Evolutionary conservation across 148 eudicot species (phyloP).

Genomic region (Chenopodium quinoa): DNA sequence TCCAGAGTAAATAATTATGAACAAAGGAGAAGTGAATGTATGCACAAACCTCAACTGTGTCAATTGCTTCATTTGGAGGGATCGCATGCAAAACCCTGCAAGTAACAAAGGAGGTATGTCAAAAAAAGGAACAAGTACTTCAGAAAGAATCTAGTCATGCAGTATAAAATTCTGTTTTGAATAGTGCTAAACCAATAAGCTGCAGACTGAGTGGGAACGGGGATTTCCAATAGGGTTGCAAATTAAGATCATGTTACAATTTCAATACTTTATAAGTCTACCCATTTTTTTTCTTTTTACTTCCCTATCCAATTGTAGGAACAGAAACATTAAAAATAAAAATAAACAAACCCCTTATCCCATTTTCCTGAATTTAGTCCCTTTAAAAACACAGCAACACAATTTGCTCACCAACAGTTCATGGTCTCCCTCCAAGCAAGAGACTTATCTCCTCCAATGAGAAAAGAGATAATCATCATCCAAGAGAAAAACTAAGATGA

Average conservation of each 20-base stretch:
- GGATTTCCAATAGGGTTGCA: no score
- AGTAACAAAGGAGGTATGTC: neutral
- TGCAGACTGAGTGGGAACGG: neutral
- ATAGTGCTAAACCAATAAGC: neutral
- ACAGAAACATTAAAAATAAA: no score
- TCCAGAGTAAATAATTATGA: neutral
- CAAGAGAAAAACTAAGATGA: neutral
- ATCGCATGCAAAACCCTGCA: conserved; percentile 93
- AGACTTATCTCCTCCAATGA: neutral
- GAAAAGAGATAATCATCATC: neutral
- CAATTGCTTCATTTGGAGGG: conserved; percentile 94
- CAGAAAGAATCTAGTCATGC: neutral
- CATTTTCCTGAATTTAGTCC: neutral
- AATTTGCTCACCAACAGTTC: no score
- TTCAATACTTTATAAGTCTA: no score
- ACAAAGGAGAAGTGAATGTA: neutral
- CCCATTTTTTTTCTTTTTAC: no score
- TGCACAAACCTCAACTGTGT: conserved; percentile 87
- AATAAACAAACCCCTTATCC: no score
- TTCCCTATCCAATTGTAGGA: no score
- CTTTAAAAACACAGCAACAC: no score
- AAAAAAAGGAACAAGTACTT: neutral
- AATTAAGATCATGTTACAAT: no score
- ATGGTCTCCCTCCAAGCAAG: neutral
- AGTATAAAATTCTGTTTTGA: neutral